A percentile compares a stretch with the other conserved stretches of the same genome.
Evolutionary conservation across 352 stramenopile genomes (phyloP).

Genomic region (Bremia lactucae): DNA sequence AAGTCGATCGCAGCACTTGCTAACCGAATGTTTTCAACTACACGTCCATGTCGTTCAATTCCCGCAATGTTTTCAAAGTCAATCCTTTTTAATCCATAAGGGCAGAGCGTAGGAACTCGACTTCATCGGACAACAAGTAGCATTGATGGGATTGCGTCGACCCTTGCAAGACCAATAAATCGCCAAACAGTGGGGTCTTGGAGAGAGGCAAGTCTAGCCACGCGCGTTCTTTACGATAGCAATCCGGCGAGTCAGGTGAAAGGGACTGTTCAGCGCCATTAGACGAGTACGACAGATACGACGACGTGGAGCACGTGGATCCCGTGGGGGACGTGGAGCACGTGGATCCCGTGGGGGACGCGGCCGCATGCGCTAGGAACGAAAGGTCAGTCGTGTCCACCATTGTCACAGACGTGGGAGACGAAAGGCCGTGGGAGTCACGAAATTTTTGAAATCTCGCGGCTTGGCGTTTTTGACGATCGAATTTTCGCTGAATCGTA

Average conservation of each 20-base stretch:
- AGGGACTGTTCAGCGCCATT: constrained; percentile 37
- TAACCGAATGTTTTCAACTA: constrained; percentile 11
- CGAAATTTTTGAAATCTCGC: constrained; percentile 38
- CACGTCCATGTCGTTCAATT: too few relatives aligned
- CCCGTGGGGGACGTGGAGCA: constrained; percentile 17
- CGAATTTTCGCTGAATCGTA: constrained; percentile 84
- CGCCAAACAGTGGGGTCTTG: constrained; percentile 13
- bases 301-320: constrained; percentile 17
- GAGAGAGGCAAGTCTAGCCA: constrained; percentile 41
- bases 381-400: constrained; percentile 24
- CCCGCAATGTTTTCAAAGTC: too few relatives aligned
- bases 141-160: constrained; percentile 24
- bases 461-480: constrained; percentile 79
- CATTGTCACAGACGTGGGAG: constrained; percentile 21
- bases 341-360: constrained; percentile 11
- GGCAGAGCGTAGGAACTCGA: constrained; percentile 77
- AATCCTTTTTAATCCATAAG: constrained; percentile 52
- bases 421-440: constrained; percentile 4
- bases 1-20: constrained; percentile 47
- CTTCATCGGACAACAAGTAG: constrained; percentile 69
- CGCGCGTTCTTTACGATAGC: constrained; percentile 31
- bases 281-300: constrained; percentile 9
- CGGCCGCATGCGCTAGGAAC: constrained; percentile 8
- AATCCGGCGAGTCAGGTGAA: constrained; percentile 53
- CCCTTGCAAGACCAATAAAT: constrained; percentile 15